Evolutionary conservation across 2,329 filamentous ascomycete species (phyloP), one percentile per base, ranked within the genome.

Genomic region (Tolypocladium ophioglossoides): DNA sequence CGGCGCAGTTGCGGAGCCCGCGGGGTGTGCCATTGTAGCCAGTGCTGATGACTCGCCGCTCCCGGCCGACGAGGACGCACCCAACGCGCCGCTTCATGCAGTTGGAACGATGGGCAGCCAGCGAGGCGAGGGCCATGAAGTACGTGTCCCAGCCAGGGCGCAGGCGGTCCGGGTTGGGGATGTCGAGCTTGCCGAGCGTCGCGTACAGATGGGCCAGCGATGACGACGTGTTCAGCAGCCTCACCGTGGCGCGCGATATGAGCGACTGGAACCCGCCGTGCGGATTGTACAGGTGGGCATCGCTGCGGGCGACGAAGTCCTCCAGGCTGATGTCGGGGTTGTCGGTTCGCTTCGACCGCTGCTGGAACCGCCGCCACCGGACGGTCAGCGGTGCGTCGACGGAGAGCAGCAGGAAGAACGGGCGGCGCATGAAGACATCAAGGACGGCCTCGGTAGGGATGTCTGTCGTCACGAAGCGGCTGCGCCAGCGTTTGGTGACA

Each of bases 81-180:
- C 94, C 94, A 1, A 99, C 94, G 59, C 92, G 84, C 34, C 94
- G 82, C 74, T 97, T 96, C 94, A 99, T 99, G 75, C 94, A 99
- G 71, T 99, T 99, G 66, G 86, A 90, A 59, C 94, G 82, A 62
- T 90, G 87, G 0, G 92, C 89, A 9, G 94, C 94, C 50, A 99
- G 82, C 37, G 88, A 90, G 6, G 94, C 91, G n/a, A 99, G 78
- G 41, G 89, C 84, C 94, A 99, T 99, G 68, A 99, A 99, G 74
- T 99, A 99, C 64, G 88, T 85, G 71, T 99, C 94, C 94, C 94
- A 99, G 50, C 83, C 85, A 1, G 94, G 94, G 1, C 94, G 84
- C 38, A 99, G 78, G 2, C 94, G 86, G 62, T 87, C 81, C 37
- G 86, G 80, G 64, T 94, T 85, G 2, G 86, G 79, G 30, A 99